Evolutionary conservation across 345 rosid species (phyloP).

Genomic region (Syzygium aqueum): DNA sequence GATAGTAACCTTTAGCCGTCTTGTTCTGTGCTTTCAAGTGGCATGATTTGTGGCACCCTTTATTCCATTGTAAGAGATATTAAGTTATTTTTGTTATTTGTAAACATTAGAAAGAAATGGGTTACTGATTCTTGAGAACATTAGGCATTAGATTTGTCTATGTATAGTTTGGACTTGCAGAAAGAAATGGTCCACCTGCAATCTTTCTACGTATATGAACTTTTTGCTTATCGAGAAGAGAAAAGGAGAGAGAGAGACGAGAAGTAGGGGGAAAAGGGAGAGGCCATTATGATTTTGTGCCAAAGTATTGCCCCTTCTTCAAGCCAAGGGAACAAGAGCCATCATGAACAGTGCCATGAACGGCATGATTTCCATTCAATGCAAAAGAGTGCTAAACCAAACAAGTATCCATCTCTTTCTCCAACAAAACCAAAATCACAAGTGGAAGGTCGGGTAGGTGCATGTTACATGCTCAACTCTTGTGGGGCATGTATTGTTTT

Average conservation of each 20-base stretch:
- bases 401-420: background rate
- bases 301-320: constrained; percentile 9
- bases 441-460: background rate
- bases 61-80: background rate
- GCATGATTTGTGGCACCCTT: background rate
- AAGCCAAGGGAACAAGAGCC: constrained; percentile 8
- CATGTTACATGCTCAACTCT: background rate
- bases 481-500: background rate
- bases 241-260: background rate
- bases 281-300: background rate
- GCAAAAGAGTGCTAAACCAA: background rate
- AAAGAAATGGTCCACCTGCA: background rate
- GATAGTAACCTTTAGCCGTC: background rate
- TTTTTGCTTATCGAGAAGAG: background rate
- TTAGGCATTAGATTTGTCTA: background rate
- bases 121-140: background rate
- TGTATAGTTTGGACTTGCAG: background rate
- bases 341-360: constrained; percentile 9
- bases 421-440: background rate
- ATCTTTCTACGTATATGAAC: background rate
- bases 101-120: background rate
- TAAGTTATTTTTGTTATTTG: background rate
- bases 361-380: background rate
- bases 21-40: background rate
- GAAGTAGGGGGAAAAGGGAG: background rate